Percentiles rank a stretch among this genome's conserved stretches.
phyloP scores from a whole-genome alignment of 2,329 filamentous ascomycete genomes.

The Cephalotrichum gorgonifer region DNA sequence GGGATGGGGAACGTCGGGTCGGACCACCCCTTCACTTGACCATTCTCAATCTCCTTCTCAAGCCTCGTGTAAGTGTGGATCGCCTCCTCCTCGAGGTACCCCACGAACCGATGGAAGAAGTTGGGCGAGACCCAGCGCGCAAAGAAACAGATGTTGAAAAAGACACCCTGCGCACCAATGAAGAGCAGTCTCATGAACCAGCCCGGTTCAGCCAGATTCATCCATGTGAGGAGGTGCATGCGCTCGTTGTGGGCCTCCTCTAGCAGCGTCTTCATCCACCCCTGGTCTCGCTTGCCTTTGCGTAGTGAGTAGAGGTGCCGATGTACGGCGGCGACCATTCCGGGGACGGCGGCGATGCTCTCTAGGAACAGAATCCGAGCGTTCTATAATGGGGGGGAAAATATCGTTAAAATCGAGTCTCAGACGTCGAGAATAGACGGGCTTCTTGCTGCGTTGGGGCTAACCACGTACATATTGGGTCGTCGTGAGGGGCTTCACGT shows the following conservation, averaged over 20 bases:
- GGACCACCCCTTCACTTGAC: slow-evolving; percentile 74
- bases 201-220: slow-evolving; percentile 69
- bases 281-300: slow-evolving; percentile 83
- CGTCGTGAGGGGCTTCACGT: slow-evolving; percentile 60
- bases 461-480: slow-evolving; percentile 69
- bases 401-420: too few species aligned
- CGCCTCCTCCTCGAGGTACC: slow-evolving; percentile 94
- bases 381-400: slow-evolving; percentile 31
- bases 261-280: slow-evolving; percentile 88
- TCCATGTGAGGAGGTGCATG: slow-evolving; percentile 87
- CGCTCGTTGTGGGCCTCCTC: slow-evolving; percentile 89
- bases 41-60: slow-evolving; percentile 75
- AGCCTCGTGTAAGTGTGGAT: slow-evolving; percentile 91
- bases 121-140: slow-evolving; percentile 78
- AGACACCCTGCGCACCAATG: slow-evolving; percentile 85
- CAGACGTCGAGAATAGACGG: too few species aligned
- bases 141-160: slow-evolving; percentile 90
- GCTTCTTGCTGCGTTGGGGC: too few species aligned
- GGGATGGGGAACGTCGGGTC: slow-evolving; percentile 62
- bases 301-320: slow-evolving; percentile 78
- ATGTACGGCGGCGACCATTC: slow-evolving; percentile 94
- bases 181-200: slow-evolving; percentile 91
- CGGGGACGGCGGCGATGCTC: slow-evolving; percentile 86
- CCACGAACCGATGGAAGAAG: slow-evolving; percentile 90
- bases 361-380: slow-evolving; percentile 88